These are phyloP conservation scores for Verticillium nubilum DNA, from an alignment of 2,329 filamentous ascomycete species.

Conservation along the genomic window DNA sequence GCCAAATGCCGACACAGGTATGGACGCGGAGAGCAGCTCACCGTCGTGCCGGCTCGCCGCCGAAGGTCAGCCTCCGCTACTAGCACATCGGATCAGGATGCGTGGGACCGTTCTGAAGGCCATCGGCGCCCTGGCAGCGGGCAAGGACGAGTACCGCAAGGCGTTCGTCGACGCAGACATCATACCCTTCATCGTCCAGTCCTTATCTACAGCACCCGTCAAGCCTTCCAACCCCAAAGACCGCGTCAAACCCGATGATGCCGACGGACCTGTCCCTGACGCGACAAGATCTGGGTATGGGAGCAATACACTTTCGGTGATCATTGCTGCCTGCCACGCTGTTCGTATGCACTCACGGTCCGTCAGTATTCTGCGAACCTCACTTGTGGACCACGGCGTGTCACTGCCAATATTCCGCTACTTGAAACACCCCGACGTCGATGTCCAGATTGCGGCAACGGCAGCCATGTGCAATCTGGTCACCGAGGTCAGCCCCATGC, in stretches of 20 bases:
- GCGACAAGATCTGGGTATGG: constrained; percentile 49
- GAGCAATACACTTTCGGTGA: constrained; percentile 66
- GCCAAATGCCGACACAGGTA: constrained; percentile 26
- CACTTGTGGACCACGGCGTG: constrained; percentile 79
- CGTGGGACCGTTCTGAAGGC: constrained; percentile 74
- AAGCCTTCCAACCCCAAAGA: constrained; percentile 42
- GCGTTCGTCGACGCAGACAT: constrained; percentile 76
- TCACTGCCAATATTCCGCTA: constrained; percentile 72
- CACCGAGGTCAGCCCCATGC: constrained; percentile 85
- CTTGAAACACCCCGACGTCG: constrained; percentile 66
- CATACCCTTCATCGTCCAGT: constrained; percentile 77
- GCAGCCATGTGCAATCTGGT: constrained; percentile 81
- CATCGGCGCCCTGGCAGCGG: constrained; percentile 73
- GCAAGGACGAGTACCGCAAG: constrained; percentile 81
- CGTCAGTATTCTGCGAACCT: constrained; percentile 77
- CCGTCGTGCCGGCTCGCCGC: constrained; percentile 47
- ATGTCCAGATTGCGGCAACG: constrained; percentile 82
- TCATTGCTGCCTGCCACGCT: constrained; percentile 80
- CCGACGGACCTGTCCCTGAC: constrained; percentile 21
- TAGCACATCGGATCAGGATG: constrained; percentile 66
- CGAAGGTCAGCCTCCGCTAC: constrained; percentile 53
- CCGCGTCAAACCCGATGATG: constrained; percentile 29
- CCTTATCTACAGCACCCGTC: constrained; percentile 54
- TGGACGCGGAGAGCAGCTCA: constrained; percentile 26
- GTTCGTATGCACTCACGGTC: constrained; percentile 79